Evolutionary conservation across 1,139 yeast genomes (phyloP).

Genomic region (Hansenula sp.): DNA sequence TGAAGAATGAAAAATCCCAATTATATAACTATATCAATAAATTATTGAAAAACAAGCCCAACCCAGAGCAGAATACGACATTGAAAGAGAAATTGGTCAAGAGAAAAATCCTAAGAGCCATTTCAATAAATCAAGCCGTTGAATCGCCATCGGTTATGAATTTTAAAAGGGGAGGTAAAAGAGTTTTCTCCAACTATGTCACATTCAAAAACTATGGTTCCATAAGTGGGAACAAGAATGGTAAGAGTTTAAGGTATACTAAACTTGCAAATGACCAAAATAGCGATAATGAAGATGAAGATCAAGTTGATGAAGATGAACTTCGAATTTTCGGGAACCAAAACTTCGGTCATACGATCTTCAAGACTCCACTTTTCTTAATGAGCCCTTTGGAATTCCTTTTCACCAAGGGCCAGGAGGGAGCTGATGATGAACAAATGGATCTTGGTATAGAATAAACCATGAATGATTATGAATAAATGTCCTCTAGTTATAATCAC

Average conservation of each 20-base stretch:
- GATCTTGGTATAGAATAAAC: not conserved
- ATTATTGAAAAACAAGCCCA: conserved; percentile 16
- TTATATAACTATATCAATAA: conserved; percentile 21
- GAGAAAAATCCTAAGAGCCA: conserved; percentile 20
- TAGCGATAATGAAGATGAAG: conserved; percentile 9
- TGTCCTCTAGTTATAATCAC: too few species aligned
- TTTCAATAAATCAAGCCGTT: conserved; percentile 6
- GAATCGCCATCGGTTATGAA: too few species aligned
- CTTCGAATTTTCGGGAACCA: conserved; percentile 1
- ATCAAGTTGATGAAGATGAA: conserved; percentile 5
- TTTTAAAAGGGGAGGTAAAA: conserved; percentile 4
- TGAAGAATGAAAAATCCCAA: conserved; percentile 20
- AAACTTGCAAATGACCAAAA: not conserved
- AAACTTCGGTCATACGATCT: not conserved
- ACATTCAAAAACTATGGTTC: conserved; percentile 8
- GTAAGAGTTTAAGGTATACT: not conserved
- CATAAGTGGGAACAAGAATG: not conserved
- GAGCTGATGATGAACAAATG: not conserved
- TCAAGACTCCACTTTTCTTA: not conserved
- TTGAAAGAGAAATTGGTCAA: conserved; percentile 20
- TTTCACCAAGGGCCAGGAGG: not conserved
- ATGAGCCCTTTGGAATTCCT: not conserved
- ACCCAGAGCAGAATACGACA: conserved; percentile 16
- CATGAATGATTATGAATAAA: too few species aligned
- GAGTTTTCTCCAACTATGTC: conserved; percentile 15